Conservation (phyloP, 495 filamentous ascomycete genomes). For the Penicillium bialowiezense region DNA sequence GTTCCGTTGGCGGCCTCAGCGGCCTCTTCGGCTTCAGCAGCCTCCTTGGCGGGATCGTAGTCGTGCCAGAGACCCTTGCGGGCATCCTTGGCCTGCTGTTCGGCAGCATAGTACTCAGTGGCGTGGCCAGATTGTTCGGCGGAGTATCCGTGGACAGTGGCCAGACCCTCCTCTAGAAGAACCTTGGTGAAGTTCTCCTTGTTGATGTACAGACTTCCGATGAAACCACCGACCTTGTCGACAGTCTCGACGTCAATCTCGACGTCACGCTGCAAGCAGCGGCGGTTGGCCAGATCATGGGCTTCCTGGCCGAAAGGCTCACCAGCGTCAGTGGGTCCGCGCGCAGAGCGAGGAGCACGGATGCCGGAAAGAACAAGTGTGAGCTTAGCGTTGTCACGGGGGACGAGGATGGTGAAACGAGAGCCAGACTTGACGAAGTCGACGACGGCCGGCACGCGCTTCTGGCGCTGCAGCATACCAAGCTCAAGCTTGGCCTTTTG, state of each 20-base stretch:
- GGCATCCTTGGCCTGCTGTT: constrained; percentile 81
- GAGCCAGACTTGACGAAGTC: constrained; percentile 97
- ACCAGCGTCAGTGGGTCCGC: constrained; percentile 72
- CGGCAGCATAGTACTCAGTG: constrained; percentile 80
- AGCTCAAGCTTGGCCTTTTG: constrained; percentile 95
- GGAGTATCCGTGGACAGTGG: constrained; percentile 88
- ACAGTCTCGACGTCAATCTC: constrained; percentile 94
- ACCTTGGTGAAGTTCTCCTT: constrained; percentile 95
- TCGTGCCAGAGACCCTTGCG: constrained; percentile 88
- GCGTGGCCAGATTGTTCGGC: constrained; percentile 92
- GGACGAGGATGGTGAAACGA: constrained; percentile 88
- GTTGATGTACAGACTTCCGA: constrained; percentile 90
- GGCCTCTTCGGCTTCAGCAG: constrained; percentile 49
- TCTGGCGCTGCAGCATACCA: constrained; percentile 80
- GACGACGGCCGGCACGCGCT: constrained; percentile 89
- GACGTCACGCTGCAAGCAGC: constrained; percentile 90
- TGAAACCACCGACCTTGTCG: constrained; percentile 96
- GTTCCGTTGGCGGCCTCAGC: constrained; percentile 44
- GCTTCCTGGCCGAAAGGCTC: constrained; percentile 97
- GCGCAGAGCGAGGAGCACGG: constrained; percentile 83
- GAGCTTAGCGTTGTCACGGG: constrained; percentile 89
- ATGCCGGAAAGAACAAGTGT: constrained; percentile 95
- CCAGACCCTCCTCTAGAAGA: constrained; percentile 90
- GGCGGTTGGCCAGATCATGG: constrained; percentile 80
- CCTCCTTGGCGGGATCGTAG: constrained; percentile 83